Percentiles rank a stretch among this genome's conserved stretches.
phyloP scores from a whole-genome alignment of 805 yeast genomes.

The Yamadazyma takamatsuzukensis region DNA sequence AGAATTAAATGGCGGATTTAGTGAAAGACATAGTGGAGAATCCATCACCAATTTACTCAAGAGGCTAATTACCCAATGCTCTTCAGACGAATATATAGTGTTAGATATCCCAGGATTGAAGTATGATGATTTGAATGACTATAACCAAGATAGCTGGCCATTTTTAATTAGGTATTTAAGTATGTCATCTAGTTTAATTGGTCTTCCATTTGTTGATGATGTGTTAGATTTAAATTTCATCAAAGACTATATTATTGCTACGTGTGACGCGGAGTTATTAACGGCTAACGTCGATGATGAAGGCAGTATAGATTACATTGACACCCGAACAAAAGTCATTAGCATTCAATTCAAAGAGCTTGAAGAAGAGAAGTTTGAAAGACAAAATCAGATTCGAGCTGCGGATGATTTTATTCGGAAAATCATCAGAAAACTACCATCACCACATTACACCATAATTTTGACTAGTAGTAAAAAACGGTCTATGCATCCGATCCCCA shows the following conservation, averaged over 20 bases:
- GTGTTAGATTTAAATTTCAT: constrained; percentile 41
- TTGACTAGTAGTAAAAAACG: constrained; percentile 38
- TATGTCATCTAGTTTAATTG: constrained; percentile 58
- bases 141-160: constrained; percentile 39
- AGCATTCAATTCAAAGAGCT: constrained; percentile 54
- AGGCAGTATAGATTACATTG: constrained; percentile 50
- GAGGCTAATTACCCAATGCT: constrained; percentile 33
- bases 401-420: constrained; percentile 50
- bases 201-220: constrained; percentile 50
- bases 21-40: constrained; percentile 19
- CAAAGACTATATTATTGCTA: constrained; percentile 38
- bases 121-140: constrained; percentile 23
- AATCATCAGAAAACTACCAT: constrained; percentile 64
- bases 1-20: constrained; percentile 14
- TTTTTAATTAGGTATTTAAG: constrained; percentile 48
- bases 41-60: constrained; percentile 33
- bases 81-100: constrained; percentile 35
- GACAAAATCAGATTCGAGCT: constrained; percentile 22
- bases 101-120: constrained; percentile 38
- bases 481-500: constrained; percentile 28
- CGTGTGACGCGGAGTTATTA: constrained; percentile 51
- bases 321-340: constrained; percentile 60
- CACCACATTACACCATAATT: constrained; percentile 65
- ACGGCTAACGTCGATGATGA: constrained; percentile 35
- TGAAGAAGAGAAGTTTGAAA: constrained; percentile 15